A percentile compares a stretch with the other conserved stretches of the same genome.
phyloP scores from a whole-genome alignment of 768 basidiomycete genomes.

The Tricholoma hemisulphureum region DNA sequence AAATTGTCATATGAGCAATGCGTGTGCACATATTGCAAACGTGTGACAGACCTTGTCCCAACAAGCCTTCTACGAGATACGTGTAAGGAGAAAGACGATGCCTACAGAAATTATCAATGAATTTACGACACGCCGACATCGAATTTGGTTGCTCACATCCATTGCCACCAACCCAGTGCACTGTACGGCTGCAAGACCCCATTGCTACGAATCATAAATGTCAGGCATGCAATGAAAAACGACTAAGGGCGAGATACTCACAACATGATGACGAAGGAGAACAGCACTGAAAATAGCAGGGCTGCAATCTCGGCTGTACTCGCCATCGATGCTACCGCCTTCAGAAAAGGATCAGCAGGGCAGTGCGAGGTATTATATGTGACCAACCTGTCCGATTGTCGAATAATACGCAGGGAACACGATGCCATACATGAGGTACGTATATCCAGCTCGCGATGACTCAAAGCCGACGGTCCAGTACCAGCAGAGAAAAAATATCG shows the following conservation, averaged over 20 bases:
- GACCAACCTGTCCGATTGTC: constrained; percentile 46
- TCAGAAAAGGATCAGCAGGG: background rate
- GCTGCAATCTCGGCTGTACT: constrained; percentile 60
- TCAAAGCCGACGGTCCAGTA: constrained; percentile 70
- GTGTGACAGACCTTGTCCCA: constrained; percentile 46
- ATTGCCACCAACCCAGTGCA: constrained; percentile 68
- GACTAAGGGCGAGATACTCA: too few relatives aligned
- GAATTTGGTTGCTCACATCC: constrained; percentile 54
- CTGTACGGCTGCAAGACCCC: constrained; percentile 67
- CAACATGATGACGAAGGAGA: constrained; percentile 49
- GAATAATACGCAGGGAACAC: constrained; percentile 66
- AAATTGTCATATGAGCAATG: constrained; percentile 21
- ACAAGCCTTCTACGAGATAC: constrained; percentile 51
- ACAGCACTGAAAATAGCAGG: constrained; percentile 55
- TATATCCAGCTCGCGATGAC: constrained; percentile 53
- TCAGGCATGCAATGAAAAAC: background rate
- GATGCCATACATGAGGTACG: constrained; percentile 54
- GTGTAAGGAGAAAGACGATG: constrained; percentile 48
- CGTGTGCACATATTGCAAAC: constrained; percentile 22
- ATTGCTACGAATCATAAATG: constrained; percentile 37
- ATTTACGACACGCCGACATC: background rate
- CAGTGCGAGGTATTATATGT: background rate
- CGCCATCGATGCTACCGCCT: constrained; percentile 57
- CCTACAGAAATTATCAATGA: constrained; percentile 5
- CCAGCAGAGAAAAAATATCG: constrained; percentile 68